Conservation (phyloP, 768 basidiomycete genomes). For the Mycena vitilis region DNA sequence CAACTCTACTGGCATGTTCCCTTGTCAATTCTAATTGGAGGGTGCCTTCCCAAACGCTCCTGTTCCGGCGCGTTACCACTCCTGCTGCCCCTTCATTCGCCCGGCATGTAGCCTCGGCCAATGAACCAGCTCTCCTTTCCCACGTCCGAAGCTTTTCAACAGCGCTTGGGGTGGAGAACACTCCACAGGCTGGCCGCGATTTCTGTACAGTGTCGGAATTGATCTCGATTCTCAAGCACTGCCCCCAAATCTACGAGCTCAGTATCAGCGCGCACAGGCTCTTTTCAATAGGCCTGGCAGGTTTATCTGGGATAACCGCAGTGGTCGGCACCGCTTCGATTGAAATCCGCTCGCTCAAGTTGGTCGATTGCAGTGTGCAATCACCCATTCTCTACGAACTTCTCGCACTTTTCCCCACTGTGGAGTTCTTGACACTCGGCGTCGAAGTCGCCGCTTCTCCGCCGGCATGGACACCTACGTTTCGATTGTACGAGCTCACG, state of each 20-base stretch:
- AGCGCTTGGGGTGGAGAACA: background rate
- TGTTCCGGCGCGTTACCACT: conserved; percentile 28
- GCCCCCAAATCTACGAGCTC: conserved; percentile 29
- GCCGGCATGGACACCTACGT: conserved; percentile 36
- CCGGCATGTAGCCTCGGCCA: conserved; percentile 1
- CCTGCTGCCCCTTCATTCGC: conserved; percentile 17
- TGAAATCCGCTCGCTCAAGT: conserved; percentile 28
- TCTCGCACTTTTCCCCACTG: conserved; percentile 49
- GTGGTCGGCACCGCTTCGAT: background rate
- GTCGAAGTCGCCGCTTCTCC: conserved; percentile 51
- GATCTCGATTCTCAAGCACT: conserved; percentile 17
- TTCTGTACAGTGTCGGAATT: conserved; percentile 15
- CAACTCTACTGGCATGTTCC: conserved; percentile 23
- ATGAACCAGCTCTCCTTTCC: conserved; percentile 11
- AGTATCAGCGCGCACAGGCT: conserved; percentile 23
- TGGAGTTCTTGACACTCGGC: conserved; percentile 53
- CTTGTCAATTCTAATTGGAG: conserved; percentile 37
- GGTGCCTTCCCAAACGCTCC: conserved; percentile 31
- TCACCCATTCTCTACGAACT: conserved; percentile 58
- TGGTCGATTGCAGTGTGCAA: conserved; percentile 51
- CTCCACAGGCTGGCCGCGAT: background rate
- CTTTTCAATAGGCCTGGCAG: conserved; percentile 14
- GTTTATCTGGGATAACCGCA: conserved; percentile 1
- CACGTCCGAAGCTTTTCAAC: conserved; percentile 23
- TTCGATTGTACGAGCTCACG: conserved; percentile 54